Evolutionary conservation across 805 yeast species (phyloP), one percentile per base, ranked within the genome.

Genomic region (Kuraishia hungarica): DNA sequence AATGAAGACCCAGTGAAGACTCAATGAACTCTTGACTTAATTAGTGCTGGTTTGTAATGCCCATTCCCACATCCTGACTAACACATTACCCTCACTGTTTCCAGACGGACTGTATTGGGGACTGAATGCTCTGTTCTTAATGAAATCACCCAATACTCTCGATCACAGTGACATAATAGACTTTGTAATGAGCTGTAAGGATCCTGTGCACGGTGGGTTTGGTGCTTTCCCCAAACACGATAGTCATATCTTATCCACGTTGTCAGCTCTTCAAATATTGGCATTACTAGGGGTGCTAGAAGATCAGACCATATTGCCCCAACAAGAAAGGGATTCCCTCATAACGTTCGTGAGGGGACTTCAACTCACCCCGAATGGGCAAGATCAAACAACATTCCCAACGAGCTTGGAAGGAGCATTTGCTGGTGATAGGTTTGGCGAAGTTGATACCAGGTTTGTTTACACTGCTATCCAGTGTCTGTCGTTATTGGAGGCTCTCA

Each of bases 41-140:
- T n/a, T n/a, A n/a, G n/a, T n/a, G n/a, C n/a, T n/a, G n/a, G n/a
- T n/a, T n/a, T n/a, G n/a, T n/a, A n/a, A n/a, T n/a, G n/a, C n/a
- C 11, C 17, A 21, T 13, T 17, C 22, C n/a, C 47, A 20, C 13
- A 15, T 19, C 5, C n/a, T n/a, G n/a, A 15, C 21, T 51, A 29
- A 10, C 39, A 7, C 26, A 28, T 28, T 28, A n/a, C 29, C 29
- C 29, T 6, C 29, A 26, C n/a, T n/a, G n/a, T n/a, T n/a, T n/a
- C n/a, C n/a, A 66, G 71, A 89, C 63, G 99, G 98, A 1, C 77
- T 94, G 0, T 94, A 94, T 67, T 94, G 99, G 99, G 98, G 97
- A 0, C 73, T 89, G 2, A 86, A 87, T 19, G 90, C 97, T 0
- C 68, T 92, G 35, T 79, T 80, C 52, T 69, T 86, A 1, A 65